Evolutionary conservation across 345 rosid genomes (phyloP), one percentile per base, ranked within the genome.

Genomic region (Barbarea vulgaris): DNA sequence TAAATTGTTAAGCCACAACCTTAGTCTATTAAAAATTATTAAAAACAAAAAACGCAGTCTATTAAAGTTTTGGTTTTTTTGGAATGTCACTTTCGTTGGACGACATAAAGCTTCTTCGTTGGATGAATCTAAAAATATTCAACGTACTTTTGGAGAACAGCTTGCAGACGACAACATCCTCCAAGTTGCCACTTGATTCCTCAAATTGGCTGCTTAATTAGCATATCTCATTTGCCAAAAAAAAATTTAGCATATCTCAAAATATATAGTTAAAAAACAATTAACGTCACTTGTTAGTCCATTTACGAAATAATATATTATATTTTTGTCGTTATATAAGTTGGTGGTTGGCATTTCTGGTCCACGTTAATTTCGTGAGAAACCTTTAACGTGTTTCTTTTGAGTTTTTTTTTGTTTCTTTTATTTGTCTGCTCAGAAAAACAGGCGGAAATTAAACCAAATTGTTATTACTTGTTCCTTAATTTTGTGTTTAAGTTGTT

Each of bases 21-120:
- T 13, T 37, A 13, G 28, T 18, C 9, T 48, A 31, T 7, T 30
- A 10, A 30, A 14, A 13, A 41, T 2, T 5, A 1, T 28, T 1
- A 0, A 9, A 5, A n/a, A 36, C 4, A 31, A 31, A 62, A 51
- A 21, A 39, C 6, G 9, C 31, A 50, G 53, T 52, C 33, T 21
- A 64, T 12, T 14, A 50, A 28, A 57, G 33, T 24, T 18, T 24
- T 63, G 65, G 53, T 62, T 42, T 44, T 13, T 21, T 12, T n/a
- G n/a, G 1, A 15, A 62, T 24, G 75, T 44, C 75, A 18, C 46
- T 69, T 34, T 76, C 75, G 3, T 54, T 13, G 58, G 56, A 62
- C 62, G 75, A 76, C 80, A 69, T 63, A 76, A 62, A 76, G 75
- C 65, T 76, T 22, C 70, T 54, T 63, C 65, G 75, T 69, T 69